These are phyloP conservation scores for Saccharomycopsis hybrid DNA, from an alignment of 1,139 yeast genomes.

Conservation along the genomic window DNA sequence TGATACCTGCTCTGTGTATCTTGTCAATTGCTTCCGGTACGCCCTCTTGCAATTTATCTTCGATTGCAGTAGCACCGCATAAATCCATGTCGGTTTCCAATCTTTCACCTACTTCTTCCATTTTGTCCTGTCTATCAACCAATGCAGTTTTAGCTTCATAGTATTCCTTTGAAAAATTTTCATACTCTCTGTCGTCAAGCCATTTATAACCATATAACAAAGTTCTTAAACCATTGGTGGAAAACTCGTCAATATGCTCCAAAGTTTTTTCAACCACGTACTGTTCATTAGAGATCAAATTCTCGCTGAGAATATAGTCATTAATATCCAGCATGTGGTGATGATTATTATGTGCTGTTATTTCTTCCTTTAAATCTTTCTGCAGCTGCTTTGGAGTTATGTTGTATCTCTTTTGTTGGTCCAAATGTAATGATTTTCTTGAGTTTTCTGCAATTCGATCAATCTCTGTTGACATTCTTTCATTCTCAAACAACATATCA, in stretches of 20 bases:
- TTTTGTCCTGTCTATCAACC: conserved; percentile 53
- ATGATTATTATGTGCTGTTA: background rate
- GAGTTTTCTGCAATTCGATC: conserved; percentile 54
- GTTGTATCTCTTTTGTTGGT: conserved; percentile 53
- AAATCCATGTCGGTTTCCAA: conserved; percentile 64
- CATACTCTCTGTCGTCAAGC: conserved; percentile 54
- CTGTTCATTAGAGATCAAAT: conserved; percentile 64
- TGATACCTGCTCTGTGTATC: conserved; percentile 86
- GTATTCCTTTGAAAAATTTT: conserved; percentile 60
- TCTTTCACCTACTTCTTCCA: conserved; percentile 66
- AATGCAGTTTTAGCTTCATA: conserved; percentile 74
- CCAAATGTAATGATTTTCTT: conserved; percentile 56
- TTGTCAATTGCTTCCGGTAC: conserved; percentile 93
- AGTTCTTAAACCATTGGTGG: conserved; percentile 91
- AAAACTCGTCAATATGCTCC: conserved; percentile 87
- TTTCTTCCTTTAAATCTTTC: background rate
- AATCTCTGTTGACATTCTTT: conserved; percentile 47
- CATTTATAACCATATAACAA: conserved; percentile 76
- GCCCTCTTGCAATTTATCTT: conserved; percentile 93
- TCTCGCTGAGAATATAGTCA: conserved; percentile 10
- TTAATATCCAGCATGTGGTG: conserved; percentile 32
- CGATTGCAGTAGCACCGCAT: conserved; percentile 94
- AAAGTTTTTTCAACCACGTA: conserved; percentile 76
- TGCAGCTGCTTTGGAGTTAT: conserved; percentile 7
- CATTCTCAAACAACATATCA: conserved; percentile 43